Evolutionary conservation across 345 rosid species (phyloP), one percentile per base, ranked within the genome.

Genomic region (Ceriops decandra): DNA sequence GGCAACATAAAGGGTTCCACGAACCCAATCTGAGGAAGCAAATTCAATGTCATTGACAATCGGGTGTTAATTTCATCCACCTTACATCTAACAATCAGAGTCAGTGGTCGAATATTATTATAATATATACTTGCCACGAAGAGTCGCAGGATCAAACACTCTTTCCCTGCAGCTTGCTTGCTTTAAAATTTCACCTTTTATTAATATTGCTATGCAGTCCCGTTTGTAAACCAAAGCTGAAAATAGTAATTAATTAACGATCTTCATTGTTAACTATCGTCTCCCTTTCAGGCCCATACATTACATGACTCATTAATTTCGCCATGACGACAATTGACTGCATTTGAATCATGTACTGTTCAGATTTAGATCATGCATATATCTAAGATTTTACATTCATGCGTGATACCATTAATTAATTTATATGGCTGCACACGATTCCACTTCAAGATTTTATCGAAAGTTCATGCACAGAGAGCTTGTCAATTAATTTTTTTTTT

Each of bases 61-160:
- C 70, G 38, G 82, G 75, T 77, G 76, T 57, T 73, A 52, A 32
- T 69, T 80, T 51, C 82, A 80, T 82, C 85, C 66, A 80, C 82
- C 79, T 85, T 69, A 76, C 27, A 84, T 80, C 88, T 80, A 82
- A 73, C 80, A 68, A 28, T 20, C 21, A 42, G 52, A 60, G 28
- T 2, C 60, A 47, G 70, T 52, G 63, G 83, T 82, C 85, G 77
- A 76, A 68, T 63, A 47, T 63, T 79, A 68, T 72, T 76, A 54
- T 69, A 79, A 62, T 68, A 60, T 42, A 52, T 46, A 13, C 47
- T 19, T 36, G 5, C 16, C 32, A 19, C 35, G 10, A 13, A 31
- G 21, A 17, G 46, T 33, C 36, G 7, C 26, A 20, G 28, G 36
- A 65, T 76, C 71, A 75, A 62, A 62, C 19, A 7, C 27, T 26